Evolutionary conservation across 2,329 filamentous ascomycete genomes (phyloP), one percentile per base, ranked within the genome.

Genomic region (Xylariaceae sp.): DNA sequence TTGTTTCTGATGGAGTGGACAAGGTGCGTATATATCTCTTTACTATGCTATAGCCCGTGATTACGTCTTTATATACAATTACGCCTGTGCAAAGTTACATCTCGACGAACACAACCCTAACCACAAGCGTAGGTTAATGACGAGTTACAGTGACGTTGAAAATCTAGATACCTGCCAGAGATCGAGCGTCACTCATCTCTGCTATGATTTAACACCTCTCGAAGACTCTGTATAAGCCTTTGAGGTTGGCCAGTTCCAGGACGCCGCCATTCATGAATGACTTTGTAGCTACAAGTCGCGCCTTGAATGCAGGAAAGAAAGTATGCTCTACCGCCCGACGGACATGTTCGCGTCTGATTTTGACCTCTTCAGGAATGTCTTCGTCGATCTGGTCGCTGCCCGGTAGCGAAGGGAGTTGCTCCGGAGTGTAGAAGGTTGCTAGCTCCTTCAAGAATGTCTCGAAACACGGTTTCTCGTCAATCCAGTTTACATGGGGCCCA

Each of bases 161-260:
- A n/a, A n/a, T n/a, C n/a, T n/a, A n/a, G n/a, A 26, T 26, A 26
- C 11, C 22, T 6, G 11, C 11, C 22, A 26, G 22, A 6, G 22
- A 6, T 26, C 11, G 6, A 11, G 22, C 11, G 11, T 26, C 11
- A 26, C 11, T 6, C 11, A 11, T 11, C 11, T 11, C 22, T 26
- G 22, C 22, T 26, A 6, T 13, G 13, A 7, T 13, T 32, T 64
- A 97, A 63, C 93, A 97, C 41, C 93, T 73, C 67, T 98, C 93
- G 72, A 98, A 98, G 3, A 97, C 90, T 34, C 87, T 74, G 64
- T 98, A 98, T 43, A 98, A 61, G 0, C 90, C 89, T 64, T 95
- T 97, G 44, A 97, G 64, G 66, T 94, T 89, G 2, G 93, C 91
- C 37, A 95, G 81, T 64, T 98, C 91, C 35, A 95, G 68, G 9